Conservation (phyloP, 83 land plant genomes). For the Picea mariana region DNA sequence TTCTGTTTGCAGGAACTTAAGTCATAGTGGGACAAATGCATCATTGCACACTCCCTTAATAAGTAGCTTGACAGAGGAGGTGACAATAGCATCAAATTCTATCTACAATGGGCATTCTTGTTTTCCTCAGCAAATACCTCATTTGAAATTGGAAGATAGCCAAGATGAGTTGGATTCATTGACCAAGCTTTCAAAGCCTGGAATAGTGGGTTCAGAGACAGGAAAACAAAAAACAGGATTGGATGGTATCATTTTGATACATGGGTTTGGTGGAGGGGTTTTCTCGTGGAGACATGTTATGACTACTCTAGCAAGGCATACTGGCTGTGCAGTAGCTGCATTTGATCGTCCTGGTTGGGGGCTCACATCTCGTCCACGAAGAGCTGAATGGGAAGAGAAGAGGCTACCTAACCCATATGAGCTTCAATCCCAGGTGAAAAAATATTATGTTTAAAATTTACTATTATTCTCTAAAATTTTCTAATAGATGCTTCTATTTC, state of each 20-base stretch:
- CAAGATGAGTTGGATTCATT: background rate
- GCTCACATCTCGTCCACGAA: constrained; percentile 44
- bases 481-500: background rate
- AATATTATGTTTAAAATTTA: background rate
- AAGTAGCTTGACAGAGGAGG: constrained; percentile 12
- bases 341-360: constrained; percentile 63
- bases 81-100: constrained; percentile 9
- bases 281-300: constrained; percentile 54
- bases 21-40: background rate
- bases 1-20: constrained; percentile 16
- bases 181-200: constrained; percentile 5
- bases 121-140: constrained; percentile 4
- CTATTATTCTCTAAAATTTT: background rate
- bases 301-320: constrained; percentile 34
- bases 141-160: background rate
- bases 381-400: constrained; percentile 46
- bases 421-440: constrained; percentile 16
- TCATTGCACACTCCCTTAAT: constrained; percentile 16
- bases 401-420: constrained; percentile 45
- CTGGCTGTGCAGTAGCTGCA: constrained; percentile 35
- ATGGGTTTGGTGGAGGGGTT: constrained; percentile 56
- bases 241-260: constrained; percentile 37
- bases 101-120: background rate
- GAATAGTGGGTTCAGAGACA: constrained; percentile 15
- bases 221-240: constrained; percentile 14